Conservation (phyloP, 2,329 filamentous ascomycete genomes). For the Didymella pinodella region DNA sequence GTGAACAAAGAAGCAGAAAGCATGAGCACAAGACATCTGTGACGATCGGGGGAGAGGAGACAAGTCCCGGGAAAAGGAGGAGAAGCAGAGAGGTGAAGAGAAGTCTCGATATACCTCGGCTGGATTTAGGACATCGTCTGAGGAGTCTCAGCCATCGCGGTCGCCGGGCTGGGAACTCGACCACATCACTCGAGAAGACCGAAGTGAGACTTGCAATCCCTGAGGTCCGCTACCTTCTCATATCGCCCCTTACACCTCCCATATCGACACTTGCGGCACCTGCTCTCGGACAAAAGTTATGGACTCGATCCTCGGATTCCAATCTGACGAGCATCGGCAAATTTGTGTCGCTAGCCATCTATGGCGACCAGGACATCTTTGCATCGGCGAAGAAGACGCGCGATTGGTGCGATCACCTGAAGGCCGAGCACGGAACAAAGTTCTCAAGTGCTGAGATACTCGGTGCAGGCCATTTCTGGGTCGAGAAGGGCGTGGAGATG, state of each 20-base stretch:
- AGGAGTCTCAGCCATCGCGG: conserved; percentile 42
- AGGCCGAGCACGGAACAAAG: conserved; percentile 32
- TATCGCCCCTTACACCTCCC: conserved; percentile 58
- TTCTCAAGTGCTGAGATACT: conserved; percentile 57
- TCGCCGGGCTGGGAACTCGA: conserved; percentile 19
- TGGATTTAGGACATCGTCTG: conserved; percentile 45
- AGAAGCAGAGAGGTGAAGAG: conserved; percentile 52
- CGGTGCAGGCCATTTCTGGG: conserved; percentile 62
- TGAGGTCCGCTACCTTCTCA: conserved; percentile 52
- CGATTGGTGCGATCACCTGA: conserved; percentile 69
- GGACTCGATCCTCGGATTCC: conserved; percentile 29
- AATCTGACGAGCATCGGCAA: conserved; percentile 33
- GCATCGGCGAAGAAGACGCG: conserved; percentile 70
- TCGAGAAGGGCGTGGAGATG: conserved; percentile 51
- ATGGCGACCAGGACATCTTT: conserved; percentile 78
- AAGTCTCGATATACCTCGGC: conserved; percentile 42
- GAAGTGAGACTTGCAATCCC: conserved; percentile 25
- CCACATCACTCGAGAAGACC: conserved; percentile 18
- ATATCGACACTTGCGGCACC: conserved; percentile 50
- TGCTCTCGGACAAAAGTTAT: conserved; percentile 39
- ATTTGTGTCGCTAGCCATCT: conserved; percentile 69
- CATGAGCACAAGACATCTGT: conserved; percentile 39
- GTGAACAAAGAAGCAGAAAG: conserved; percentile 40
- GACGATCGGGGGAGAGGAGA: conserved; percentile 59
- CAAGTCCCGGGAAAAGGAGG: conserved; percentile 49